Conservation (phyloP, 148 eudicot genomes). For the Nepenthes gracilis region DNA sequence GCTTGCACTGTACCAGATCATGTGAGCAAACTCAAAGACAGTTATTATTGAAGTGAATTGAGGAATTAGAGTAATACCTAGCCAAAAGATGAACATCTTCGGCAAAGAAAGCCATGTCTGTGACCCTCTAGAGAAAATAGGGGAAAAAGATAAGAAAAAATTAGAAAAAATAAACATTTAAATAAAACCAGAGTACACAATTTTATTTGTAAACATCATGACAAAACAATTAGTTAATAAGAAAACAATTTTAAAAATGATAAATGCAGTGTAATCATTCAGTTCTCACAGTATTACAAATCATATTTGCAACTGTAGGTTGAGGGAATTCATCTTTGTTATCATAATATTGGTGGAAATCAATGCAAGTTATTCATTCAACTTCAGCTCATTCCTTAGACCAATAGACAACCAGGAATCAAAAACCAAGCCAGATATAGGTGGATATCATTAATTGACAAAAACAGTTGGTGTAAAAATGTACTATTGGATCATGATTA, state of each 20-base stretch:
- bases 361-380: too few species aligned
- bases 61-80: constrained; percentile 39
- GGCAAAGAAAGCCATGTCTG: constrained; percentile 99
- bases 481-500: too few species aligned
- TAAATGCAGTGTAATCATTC: neutral
- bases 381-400: too few species aligned
- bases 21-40: constrained; percentile 11
- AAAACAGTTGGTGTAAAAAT: too few species aligned
- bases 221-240: neutral
- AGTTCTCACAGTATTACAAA: too few species aligned
- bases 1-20: constrained; percentile 60
- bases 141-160: neutral
- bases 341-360: too few species aligned
- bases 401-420: too few species aligned
- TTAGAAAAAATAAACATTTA: neutral
- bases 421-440: too few species aligned
- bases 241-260: neutral
- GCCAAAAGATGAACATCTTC: constrained; percentile 98
- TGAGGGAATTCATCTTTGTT: too few species aligned
- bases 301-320: too few species aligned
- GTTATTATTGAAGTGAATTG: neutral
- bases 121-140: constrained; percentile 61
- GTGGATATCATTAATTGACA: too few species aligned
- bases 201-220: neutral
- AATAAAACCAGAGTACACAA: neutral